A percentile compares a stretch with the other conserved stretches of the same genome.
phyloP scores from a whole-genome alignment of 1,284 basidiomycete species.

The Leccinum pallidistipes region DNA sequence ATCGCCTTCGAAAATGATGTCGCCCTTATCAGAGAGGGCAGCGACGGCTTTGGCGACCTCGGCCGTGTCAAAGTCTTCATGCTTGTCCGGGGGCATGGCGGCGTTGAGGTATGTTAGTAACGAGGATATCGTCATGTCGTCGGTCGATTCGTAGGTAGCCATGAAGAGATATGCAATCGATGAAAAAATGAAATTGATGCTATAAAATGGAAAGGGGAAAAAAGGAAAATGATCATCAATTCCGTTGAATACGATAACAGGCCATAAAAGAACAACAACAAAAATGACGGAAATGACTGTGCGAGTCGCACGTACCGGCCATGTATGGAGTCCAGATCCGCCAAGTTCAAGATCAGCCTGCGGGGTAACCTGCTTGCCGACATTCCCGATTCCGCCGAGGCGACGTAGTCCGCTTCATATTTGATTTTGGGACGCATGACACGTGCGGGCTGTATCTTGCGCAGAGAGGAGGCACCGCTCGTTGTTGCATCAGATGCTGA shows the following conservation, averaged over 20 bases:
- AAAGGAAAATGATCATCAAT: conserved; percentile 11
- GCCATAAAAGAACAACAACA: background rate
- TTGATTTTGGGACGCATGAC: conserved; percentile 31
- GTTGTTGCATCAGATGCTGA: conserved; percentile 17
- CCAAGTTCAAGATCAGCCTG: conserved; percentile 43
- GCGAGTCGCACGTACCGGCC: conserved; percentile 50
- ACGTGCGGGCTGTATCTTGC: conserved; percentile 25
- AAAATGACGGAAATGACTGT: conserved; percentile 3
- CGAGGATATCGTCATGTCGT: conserved; percentile 66
- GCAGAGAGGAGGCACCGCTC: conserved; percentile 6
- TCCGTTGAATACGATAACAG: background rate
- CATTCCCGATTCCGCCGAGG: conserved; percentile 17
- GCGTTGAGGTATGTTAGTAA: conserved; percentile 71
- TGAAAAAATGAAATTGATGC: conserved; percentile 56
- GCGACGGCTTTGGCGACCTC: conserved; percentile 64
- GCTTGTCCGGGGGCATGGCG: conserved; percentile 70
- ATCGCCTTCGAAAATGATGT: conserved; percentile 59
- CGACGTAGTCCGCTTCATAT: conserved; percentile 22
- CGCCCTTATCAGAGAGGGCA: conserved; percentile 51
- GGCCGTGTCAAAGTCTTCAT: conserved; percentile 74
- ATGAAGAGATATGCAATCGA: conserved; percentile 62
- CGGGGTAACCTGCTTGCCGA: conserved; percentile 29
- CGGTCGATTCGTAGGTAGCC: conserved; percentile 60
- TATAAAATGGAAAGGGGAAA: conserved; percentile 23
- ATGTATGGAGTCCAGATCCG: conserved; percentile 53